phyloP scores from a whole-genome alignment of 768 basidiomycete genomes.

The Russula sp. region DNA sequence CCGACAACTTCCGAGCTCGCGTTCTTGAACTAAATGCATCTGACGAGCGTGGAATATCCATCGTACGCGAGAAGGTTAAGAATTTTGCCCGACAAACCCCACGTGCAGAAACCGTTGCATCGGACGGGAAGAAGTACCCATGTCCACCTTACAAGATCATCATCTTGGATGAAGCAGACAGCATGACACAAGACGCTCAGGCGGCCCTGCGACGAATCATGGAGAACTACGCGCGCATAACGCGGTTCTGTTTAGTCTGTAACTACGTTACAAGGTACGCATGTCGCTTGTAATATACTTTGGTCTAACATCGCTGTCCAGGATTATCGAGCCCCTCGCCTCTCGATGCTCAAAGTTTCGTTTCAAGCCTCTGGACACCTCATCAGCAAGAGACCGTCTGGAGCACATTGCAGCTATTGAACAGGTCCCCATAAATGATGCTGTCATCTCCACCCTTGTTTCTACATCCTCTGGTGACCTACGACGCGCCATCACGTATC shows the following conservation, averaged over 20 bases:
- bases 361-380: constrained; percentile 83
- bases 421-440: constrained; percentile 45
- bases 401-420: constrained; percentile 76
- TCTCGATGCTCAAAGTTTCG: constrained; percentile 99
- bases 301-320: constrained; percentile 27
- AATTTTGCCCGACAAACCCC: constrained; percentile 92
- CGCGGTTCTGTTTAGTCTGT: constrained; percentile 95
- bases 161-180: constrained; percentile 97
- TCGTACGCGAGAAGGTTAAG: constrained; percentile 98
- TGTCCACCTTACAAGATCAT: constrained; percentile 99
- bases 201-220: constrained; percentile 96
- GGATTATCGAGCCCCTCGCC: constrained; percentile 96
- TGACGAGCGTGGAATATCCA: constrained; percentile 94
- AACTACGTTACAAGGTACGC: constrained; percentile 95
- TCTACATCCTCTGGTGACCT: constrained; percentile 84
- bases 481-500: constrained; percentile 93
- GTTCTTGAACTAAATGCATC: constrained; percentile 98
- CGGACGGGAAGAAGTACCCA: constrained; percentile 79
- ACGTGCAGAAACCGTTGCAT: constrained; percentile 61
- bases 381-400: constrained; percentile 68
- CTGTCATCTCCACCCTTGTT: constrained; percentile 69
- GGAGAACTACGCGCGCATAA: constrained; percentile 98
- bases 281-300: neutral
- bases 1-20: constrained; percentile 86
- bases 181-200: constrained; percentile 99